These are phyloP conservation scores for Suhomyces kilbournensis DNA, from an alignment of 805 yeast species.

Conservation along the genomic window DNA sequence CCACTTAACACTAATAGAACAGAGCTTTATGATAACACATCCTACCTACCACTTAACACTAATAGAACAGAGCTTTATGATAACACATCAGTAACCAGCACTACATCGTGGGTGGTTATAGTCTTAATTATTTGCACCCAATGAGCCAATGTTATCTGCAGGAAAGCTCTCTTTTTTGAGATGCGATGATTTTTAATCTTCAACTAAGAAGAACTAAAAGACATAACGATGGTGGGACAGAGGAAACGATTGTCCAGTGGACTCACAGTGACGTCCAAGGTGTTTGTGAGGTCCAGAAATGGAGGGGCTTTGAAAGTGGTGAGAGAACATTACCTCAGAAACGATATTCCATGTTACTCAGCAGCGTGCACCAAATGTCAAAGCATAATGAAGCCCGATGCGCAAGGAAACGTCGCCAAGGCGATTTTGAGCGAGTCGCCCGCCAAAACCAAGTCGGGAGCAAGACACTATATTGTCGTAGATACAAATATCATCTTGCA, in stretches of 20 bases:
- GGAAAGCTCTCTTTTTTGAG: neutral
- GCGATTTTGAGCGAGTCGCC: slow-evolving; percentile 70
- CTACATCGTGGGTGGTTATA: too few relatives aligned
- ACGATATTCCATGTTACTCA: slow-evolving; percentile 90
- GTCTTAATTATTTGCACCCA: neutral
- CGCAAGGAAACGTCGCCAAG: slow-evolving; percentile 62
- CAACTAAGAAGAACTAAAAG: too few relatives aligned
- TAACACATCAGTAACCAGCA: too few relatives aligned
- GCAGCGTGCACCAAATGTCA: slow-evolving; percentile 63
- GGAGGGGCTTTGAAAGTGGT: slow-evolving; percentile 91
- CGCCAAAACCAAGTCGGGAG: slow-evolving; percentile 42
- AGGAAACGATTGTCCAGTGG: slow-evolving; percentile 40
- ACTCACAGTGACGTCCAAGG: slow-evolving; percentile 74
- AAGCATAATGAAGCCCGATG: slow-evolving; percentile 53
- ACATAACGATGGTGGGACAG: slow-evolving; percentile 22
- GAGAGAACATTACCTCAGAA: slow-evolving; percentile 88
- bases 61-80: too few relatives aligned
- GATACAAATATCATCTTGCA: slow-evolving; percentile 87
- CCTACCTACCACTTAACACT: too few relatives aligned
- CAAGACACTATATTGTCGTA: slow-evolving; percentile 76
- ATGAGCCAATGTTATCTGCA: neutral
- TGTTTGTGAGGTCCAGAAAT: slow-evolving; percentile 83
- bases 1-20: too few relatives aligned
- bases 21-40: too few relatives aligned
- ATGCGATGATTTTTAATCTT: slow-evolving; percentile 5